These are phyloP conservation scores for Thalassiosira livingstoniorum DNA, from an alignment of 352 stramenopile genomes.

Conservation along the genomic window DNA sequence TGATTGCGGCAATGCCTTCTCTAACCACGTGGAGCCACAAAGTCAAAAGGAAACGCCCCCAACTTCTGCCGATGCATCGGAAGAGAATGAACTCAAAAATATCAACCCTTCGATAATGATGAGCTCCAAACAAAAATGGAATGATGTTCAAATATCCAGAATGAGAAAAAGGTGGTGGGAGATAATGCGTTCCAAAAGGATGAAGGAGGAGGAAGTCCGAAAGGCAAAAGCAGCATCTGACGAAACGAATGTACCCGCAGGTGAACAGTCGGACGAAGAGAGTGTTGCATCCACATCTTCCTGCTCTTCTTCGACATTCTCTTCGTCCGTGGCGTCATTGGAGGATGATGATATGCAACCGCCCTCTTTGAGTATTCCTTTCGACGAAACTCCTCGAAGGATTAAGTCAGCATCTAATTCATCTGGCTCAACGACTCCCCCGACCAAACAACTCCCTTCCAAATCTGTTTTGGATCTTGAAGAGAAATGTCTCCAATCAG, in stretches of 20 bases:
- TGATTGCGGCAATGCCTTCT: not conserved
- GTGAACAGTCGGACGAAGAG: slow-evolving; percentile 13
- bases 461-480: slow-evolving; percentile 40
- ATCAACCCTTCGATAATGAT: slow-evolving; percentile 1
- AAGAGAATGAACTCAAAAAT: not conserved
- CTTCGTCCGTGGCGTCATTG: not conserved
- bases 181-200: slow-evolving; percentile 24
- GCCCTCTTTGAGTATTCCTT: slow-evolving; percentile 46
- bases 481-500: slow-evolving; percentile 36
- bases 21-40: not conserved
- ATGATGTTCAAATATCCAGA: slow-evolving; percentile 37
- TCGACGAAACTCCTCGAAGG: slow-evolving; percentile 39
- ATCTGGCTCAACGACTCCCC: not conserved
- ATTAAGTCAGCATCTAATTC: not conserved
- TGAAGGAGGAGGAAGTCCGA: slow-evolving; percentile 2
- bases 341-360: slow-evolving; percentile 27
- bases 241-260: not conserved
- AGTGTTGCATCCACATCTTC: slow-evolving; percentile 11
- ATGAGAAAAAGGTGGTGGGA: slow-evolving; percentile 61
- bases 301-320: not conserved
- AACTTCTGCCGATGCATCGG: not conserved
- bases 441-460: not conserved
- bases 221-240: not conserved
- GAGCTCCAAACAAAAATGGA: slow-evolving; percentile 54
- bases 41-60: not conserved